These are phyloP conservation scores for Lachancea dasiensis DNA, from an alignment of 805 yeast genomes.

Conservation along the genomic window DNA sequence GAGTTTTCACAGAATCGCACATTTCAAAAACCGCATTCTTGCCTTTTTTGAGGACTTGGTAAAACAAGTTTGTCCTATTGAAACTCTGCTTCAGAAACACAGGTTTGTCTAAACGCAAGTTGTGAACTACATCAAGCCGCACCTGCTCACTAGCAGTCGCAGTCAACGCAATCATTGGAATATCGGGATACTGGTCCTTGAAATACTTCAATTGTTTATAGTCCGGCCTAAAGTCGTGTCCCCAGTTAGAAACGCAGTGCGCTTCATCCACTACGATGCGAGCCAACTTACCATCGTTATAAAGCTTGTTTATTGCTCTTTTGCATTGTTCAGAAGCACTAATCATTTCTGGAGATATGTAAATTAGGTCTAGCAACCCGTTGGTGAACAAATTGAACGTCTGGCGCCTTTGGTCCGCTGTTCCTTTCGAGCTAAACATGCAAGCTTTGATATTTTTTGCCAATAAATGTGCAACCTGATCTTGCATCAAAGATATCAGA, in stretches of 20 bases:
- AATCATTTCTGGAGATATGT: conserved; percentile 93
- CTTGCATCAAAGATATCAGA: conserved; percentile 93
- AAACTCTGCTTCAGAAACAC: conserved; percentile 81
- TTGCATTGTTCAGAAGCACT: conserved; percentile 66
- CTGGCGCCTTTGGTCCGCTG: conserved; percentile 54
- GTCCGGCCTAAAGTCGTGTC: conserved; percentile 96
- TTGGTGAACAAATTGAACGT: conserved; percentile 56
- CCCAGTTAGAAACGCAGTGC: conserved; percentile 98
- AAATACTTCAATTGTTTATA: conserved; percentile 75
- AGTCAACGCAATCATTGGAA: conserved; percentile 93
- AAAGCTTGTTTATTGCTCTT: conserved; percentile 51
- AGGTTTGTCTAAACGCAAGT: conserved; percentile 57
- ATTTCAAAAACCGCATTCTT: conserved; percentile 52
- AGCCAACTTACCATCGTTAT: conserved; percentile 56
- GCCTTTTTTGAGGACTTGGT: conserved; percentile 67
- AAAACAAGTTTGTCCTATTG: conserved; percentile 78
- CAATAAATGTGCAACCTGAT: conserved; percentile 80
- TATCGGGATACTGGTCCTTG: conserved; percentile 63
- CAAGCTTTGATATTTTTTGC: conserved; percentile 70
- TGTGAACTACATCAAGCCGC: conserved; percentile 75
- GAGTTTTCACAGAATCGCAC: conserved; percentile 44
- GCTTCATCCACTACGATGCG: conserved; percentile 95
- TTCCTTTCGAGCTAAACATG: conserved; percentile 77
- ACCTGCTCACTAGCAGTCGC: conserved; percentile 96
- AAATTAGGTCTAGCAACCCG: conserved; percentile 70